These are phyloP conservation scores for Thuja plicata DNA, from an alignment of 83 land plant genomes.

Conservation along the genomic window DNA sequence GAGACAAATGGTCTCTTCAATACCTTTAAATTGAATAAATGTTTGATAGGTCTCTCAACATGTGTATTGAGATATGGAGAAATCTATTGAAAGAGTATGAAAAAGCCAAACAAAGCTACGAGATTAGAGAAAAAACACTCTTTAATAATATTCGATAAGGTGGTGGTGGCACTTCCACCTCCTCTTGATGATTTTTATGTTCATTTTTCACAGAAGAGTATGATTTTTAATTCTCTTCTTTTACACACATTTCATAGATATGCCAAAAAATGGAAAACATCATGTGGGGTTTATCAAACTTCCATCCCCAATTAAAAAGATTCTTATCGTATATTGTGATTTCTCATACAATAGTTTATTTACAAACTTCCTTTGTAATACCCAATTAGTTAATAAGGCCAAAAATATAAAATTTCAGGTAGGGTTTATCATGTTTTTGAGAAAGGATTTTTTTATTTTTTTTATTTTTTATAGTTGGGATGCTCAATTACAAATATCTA, in stretches of 20 bases:
- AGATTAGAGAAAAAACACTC: constrained; percentile 22
- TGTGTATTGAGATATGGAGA: constrained; percentile 58
- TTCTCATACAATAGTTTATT: constrained; percentile 9
- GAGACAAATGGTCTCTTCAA: constrained; percentile 42
- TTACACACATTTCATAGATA: background rate
- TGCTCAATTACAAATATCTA: background rate
- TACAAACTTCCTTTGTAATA: background rate
- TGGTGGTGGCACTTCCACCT: background rate
- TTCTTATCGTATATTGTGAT: background rate
- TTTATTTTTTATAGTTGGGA: too few species aligned
- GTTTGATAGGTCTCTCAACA: constrained; percentile 51
- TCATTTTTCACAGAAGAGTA: constrained; percentile 21
- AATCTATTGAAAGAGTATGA: constrained; percentile 49
- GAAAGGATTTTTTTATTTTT: background rate
- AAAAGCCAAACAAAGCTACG: constrained; percentile 41
- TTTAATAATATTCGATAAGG: constrained; percentile 20
- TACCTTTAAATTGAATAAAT: constrained; percentile 49
- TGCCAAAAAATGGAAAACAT: background rate
- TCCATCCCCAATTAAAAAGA: too few species aligned
- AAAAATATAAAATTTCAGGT: background rate
- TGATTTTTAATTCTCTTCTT: background rate
- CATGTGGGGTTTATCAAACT: background rate
- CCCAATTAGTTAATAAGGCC: background rate
- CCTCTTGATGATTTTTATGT: constrained; percentile 16
- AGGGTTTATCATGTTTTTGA: background rate